Base-by-base conservation (phyloP, 2,329 filamentous ascomycete species). In the Beauveria rudraprayagi region DNA sequence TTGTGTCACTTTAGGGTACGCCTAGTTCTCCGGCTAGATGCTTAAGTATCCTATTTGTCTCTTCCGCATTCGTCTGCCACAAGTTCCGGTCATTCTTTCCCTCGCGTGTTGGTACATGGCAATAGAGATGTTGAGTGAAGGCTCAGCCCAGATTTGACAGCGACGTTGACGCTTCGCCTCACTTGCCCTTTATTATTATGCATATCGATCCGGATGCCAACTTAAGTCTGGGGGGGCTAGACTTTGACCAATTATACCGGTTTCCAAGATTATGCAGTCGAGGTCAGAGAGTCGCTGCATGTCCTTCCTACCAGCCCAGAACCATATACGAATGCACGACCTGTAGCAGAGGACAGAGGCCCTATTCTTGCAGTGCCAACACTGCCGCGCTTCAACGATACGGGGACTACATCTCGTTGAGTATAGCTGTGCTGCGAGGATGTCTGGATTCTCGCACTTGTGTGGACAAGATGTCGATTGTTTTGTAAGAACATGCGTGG, bases 391-490 rank as follows among this genome's bases (percentile, higher is more conserved):
- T 26, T 50, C 16, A 24, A 19, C 17, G 8, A 30, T 26, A 1
- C 56, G 51, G 2, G 43, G 37, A 16, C 51, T 60, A 10, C 37
- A 48, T 7, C 44, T 62, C 0, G n/a, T 62, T 28, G 28, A 14
- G 24, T 8, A 1, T 56, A 30, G 56, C 61, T 51, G 16, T 50
- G 56, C 16, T 51, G 51, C n/a, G 61, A 60, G n/a, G 51, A 56
- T 24, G 34, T 62, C 10, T 62, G 56, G 50, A 55, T 10, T 10
- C 51, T 30, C 14, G 24, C 28, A 5, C 37, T 62, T 26, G 24
- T 16, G 34, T 56, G n/a, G 19, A 37, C 3, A 48, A 55, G 34
- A 44, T 37, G 7, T 43, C 46, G 7, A 62, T 62, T 28, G 17
- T 22, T 16, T 34, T 62, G 6, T 51, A 60, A 22, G 61, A 52